Conservation (phyloP, 2,329 filamentous ascomycete genomes). For the Neoarthrinium moseri region DNA sequence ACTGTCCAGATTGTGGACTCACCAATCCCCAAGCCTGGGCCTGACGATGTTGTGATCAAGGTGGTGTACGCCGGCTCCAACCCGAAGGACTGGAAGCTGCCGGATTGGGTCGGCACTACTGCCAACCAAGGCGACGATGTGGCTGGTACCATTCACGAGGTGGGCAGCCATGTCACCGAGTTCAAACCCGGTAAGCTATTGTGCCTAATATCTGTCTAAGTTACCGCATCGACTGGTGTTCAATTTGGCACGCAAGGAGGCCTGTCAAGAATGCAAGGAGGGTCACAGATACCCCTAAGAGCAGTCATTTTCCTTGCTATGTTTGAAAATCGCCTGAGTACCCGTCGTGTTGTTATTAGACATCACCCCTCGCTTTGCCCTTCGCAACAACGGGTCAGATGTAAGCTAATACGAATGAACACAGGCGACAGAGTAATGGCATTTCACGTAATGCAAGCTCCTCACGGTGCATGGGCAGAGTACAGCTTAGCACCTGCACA, state of each 20-base stretch:
- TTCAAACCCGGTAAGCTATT: conserved; percentile 45
- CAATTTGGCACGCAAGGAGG: too few species aligned
- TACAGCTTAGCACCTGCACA: conserved; percentile 56
- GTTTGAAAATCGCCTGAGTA: too few species aligned
- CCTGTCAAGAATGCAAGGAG: too few species aligned
- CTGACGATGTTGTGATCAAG: conserved; percentile 40
- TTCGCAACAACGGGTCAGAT: too few species aligned
- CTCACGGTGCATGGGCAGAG: conserved; percentile 57
- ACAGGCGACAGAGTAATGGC: conserved; percentile 12
- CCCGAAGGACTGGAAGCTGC: conserved; percentile 46
- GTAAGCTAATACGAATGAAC: background rate
- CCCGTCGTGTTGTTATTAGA: too few species aligned
- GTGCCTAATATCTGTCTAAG: too few species aligned
- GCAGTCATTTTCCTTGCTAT: too few species aligned
- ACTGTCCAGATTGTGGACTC: conserved; percentile 37
- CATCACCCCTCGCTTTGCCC: too few species aligned
- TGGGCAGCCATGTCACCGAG: conserved; percentile 54
- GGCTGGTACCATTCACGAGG: conserved; percentile 51
- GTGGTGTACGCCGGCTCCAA: conserved; percentile 43
- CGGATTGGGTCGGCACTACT: conserved; percentile 19
- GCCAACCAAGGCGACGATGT: conserved; percentile 54
- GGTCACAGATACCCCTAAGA: too few species aligned
- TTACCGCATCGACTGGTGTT: too few species aligned
- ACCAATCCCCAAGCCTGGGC: conserved; percentile 34
- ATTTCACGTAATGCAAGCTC: conserved; percentile 42